These are phyloP conservation scores for Dendrocalamus latiflorus DNA, from an alignment of 202 grass and related monocot genomes.

Conservation along the genomic window DNA sequence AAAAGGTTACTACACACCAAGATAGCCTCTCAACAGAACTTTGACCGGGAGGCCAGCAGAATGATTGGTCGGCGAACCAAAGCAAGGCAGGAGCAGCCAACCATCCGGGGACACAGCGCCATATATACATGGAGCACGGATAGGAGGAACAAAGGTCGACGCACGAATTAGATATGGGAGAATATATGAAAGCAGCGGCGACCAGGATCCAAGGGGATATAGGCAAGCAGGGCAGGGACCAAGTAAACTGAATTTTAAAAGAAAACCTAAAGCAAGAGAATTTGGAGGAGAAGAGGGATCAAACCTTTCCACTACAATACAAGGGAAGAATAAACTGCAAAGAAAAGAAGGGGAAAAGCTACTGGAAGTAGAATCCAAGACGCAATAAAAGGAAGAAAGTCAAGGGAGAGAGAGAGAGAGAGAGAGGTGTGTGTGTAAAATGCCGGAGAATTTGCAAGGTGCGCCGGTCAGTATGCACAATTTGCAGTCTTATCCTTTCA, in stretches of 20 bases:
- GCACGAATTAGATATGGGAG: neutral
- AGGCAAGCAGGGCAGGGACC: neutral
- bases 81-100: conserved; percentile 3
- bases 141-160: neutral
- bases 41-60: conserved; percentile 18
- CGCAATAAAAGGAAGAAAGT: neutral
- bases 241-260: neutral
- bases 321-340: neutral
- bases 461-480: too few relatives aligned
- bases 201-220: neutral
- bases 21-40: conserved; percentile 13
- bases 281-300: neutral
- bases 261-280: neutral
- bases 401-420: too few relatives aligned
- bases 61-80: neutral
- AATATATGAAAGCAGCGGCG: neutral
- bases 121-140: neutral
- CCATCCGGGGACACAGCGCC: conserved; percentile 3
- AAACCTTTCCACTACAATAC: neutral
- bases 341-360: neutral
- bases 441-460: too few relatives aligned
- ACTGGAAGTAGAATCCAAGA: neutral
- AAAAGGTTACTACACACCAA: neutral
- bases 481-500: neutral
- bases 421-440: too few relatives aligned